These are phyloP conservation scores for Rutstroemia sp. DNA, from an alignment of 2,329 filamentous ascomycete genomes.

Conservation along the genomic window DNA sequence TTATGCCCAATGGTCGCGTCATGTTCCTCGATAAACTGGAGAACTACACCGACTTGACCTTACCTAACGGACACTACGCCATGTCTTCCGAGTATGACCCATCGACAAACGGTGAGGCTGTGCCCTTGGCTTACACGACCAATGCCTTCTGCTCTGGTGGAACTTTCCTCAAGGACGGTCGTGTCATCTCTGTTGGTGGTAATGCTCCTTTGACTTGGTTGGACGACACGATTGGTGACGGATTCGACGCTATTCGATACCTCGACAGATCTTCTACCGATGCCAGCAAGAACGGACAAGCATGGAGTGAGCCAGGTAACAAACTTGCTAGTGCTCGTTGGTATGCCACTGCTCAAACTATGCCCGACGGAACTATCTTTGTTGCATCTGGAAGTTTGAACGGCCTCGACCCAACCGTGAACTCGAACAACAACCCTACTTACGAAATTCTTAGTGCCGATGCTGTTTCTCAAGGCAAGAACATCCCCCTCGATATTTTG, in stretches of 20 bases:
- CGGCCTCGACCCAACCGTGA: constrained; percentile 45
- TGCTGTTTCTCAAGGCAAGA: constrained; percentile 40
- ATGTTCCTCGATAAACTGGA: constrained; percentile 58
- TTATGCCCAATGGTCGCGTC: constrained; percentile 51
- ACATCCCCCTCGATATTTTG: constrained; percentile 45
- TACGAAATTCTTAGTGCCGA: constrained; percentile 49
- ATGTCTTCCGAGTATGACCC: constrained; percentile 55
- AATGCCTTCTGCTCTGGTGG: constrained; percentile 57
- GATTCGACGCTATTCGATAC: constrained; percentile 50
- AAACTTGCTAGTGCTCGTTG: constrained; percentile 47
- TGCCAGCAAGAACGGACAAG: constrained; percentile 38
- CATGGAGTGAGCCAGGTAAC: constrained; percentile 49
- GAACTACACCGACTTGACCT: constrained; percentile 50
- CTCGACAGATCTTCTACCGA: constrained; percentile 41
- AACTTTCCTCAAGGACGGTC: constrained; percentile 49
- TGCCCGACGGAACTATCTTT: constrained; percentile 49
- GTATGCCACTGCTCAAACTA: constrained; percentile 53
- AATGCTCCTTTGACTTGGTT: constrained; percentile 48
- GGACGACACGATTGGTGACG: constrained; percentile 50
- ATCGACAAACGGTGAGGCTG: constrained; percentile 34
- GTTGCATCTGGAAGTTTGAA: constrained; percentile 54
- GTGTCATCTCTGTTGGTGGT: constrained; percentile 47
- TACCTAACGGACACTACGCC: constrained; percentile 47
- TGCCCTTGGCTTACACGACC: constrained; percentile 43
- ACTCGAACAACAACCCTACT: constrained; percentile 54